These are phyloP conservation scores for Malania oleifera DNA, from an alignment of 164 flowering plant species.

Conservation along the genomic window DNA sequence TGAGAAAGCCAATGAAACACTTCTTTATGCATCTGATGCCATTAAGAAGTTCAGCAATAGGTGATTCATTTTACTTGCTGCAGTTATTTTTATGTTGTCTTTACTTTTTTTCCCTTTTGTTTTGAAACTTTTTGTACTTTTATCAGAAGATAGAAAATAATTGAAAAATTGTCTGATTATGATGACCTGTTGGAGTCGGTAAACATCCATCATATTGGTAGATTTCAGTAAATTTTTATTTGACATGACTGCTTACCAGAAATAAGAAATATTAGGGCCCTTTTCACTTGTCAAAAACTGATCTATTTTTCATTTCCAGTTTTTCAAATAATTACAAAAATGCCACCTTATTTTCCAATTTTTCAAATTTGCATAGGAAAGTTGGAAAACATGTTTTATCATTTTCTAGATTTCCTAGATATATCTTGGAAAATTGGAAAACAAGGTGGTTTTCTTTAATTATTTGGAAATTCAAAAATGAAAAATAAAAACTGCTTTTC, in stretches of 20 bases:
- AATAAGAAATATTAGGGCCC: too few species aligned
- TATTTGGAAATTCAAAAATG: too few species aligned
- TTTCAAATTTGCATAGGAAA: too few species aligned
- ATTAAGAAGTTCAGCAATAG: slow-evolving; percentile 89
- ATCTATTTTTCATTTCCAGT: too few species aligned
- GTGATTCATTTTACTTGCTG: slow-evolving; percentile 20
- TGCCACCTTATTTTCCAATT: too few species aligned
- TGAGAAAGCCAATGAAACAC: slow-evolving; percentile 90
- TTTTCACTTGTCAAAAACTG: too few species aligned
- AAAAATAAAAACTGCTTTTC: too few species aligned
- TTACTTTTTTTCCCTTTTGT: background rate
- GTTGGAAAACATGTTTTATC: too few species aligned
- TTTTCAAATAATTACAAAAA: too few species aligned
- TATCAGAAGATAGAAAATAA: background rate
- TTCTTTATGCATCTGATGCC: slow-evolving; percentile 88
- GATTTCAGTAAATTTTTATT: background rate
- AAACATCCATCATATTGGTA: background rate
- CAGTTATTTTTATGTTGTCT: background rate
- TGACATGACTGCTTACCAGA: background rate
- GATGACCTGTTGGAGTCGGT: slow-evolving; percentile 1
- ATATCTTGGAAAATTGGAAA: too few species aligned
- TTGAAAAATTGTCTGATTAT: background rate
- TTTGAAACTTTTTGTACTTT: background rate
- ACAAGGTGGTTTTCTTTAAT: too few species aligned
- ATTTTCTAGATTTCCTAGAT: too few species aligned